Conservation (phyloP, 2,329 filamentous ascomycete species). For the Aspergillus viridinutans region DNA sequence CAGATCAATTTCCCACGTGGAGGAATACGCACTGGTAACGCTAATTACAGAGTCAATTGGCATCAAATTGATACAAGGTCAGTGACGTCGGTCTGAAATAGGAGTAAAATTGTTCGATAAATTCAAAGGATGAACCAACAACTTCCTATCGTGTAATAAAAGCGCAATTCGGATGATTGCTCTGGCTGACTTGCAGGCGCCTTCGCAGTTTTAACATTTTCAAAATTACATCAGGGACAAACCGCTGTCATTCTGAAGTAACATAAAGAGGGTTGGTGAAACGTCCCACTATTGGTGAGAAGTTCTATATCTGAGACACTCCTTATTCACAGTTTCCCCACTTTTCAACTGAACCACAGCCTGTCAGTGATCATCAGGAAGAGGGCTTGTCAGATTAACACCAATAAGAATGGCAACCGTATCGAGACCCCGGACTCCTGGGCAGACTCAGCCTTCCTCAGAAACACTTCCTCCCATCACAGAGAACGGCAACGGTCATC, state of each 20-base stretch:
- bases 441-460: constrained; percentile 26
- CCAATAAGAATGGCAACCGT: constrained; percentile 29
- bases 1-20: neutral
- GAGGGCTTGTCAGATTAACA: constrained; percentile 13
- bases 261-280: constrained; percentile 5
- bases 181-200: neutral
- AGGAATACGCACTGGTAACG: neutral
- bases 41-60: neutral
- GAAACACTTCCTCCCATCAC: constrained; percentile 33
- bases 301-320: constrained; percentile 20
- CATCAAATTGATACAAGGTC: neutral
- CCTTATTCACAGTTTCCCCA: constrained; percentile 17
- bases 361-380: constrained; percentile 13
- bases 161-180: neutral
- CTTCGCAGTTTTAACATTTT: neutral
- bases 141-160: neutral
- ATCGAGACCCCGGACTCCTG: constrained; percentile 35
- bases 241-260: neutral
- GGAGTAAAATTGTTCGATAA: neutral
- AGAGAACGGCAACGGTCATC: constrained; percentile 28
- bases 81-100: neutral
- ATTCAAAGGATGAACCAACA: neutral
- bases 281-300: constrained; percentile 5
- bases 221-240: neutral
- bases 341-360: constrained; percentile 18